Base-by-base conservation (phyloP, 768 basidiomycete species). In the Tricholoma sp. region DNA sequence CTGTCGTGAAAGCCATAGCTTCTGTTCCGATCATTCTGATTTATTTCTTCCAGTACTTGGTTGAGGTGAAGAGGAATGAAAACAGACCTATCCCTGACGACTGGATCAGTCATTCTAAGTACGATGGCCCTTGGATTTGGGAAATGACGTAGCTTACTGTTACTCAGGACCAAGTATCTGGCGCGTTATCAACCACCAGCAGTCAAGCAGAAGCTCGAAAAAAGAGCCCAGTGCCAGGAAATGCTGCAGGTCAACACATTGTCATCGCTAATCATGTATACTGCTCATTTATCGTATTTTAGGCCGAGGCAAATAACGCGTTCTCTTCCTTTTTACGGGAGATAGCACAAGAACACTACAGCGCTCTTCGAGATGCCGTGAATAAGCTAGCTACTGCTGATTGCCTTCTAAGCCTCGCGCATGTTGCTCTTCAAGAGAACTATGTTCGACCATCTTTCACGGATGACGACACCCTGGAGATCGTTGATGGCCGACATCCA, bases 401-500 rank as follows among this genome's bases (percentile, higher is more conserved):
- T 72, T 97, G 95, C 66, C 74, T 99, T 58, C 74, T 88, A 56
- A 92, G 91, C 63, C 77, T 98, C 12, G 89, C 94, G 0, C 81
- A 81, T 45, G 86, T 94, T 4, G 90, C 92, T 1, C 74, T 88
- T 36, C 83, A 84, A 57, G 79, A 81, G 11, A 86, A 86, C 48
- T 98, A 94, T 61, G 83, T 84, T 33, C 84, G 86, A 47, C 95
- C 96, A 1, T 71, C 77, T 58, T 89, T 97, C 63, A 81, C 81
- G 0, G 80, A 85, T 6, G 82, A 84, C 29, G 80, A 85, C 49
- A 68, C 68, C 24, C 74, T 98, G 11, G 85, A 91, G 57, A 89
- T 98, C 31, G 70, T 79, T 10, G 83, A 86, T n/a, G 95, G 92
- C 0, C 80, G 94, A 10, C 96, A 99, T 74, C 96, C 96, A 0